Evolutionary conservation across 2,329 filamentous ascomycete genomes (phyloP).

Genomic region (Knufia petricola): DNA sequence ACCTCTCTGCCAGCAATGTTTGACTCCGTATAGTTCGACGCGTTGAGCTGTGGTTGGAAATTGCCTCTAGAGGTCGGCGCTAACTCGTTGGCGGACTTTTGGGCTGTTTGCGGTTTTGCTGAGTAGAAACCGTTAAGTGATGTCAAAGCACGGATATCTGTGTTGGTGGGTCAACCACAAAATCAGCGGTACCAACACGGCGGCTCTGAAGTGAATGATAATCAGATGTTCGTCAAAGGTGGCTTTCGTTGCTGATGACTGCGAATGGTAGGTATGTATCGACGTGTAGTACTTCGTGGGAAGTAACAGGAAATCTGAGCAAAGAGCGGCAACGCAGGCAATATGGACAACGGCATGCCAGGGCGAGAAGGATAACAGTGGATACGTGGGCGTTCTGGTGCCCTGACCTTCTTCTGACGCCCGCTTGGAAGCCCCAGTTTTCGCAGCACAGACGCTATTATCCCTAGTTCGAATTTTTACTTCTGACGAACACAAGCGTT

Average conservation of each 20-base stretch:
- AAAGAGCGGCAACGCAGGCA: slow-evolving; percentile 6
- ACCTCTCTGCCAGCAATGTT: neutral
- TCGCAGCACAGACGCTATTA: slow-evolving; percentile 4
- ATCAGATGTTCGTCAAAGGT: too few relatives aligned
- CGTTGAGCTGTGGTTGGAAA: neutral
- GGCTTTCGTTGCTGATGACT: neutral
- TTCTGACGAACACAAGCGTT: neutral
- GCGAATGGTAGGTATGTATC: neutral
- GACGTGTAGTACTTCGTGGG: neutral
- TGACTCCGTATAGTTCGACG: neutral
- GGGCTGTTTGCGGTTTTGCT: neutral
- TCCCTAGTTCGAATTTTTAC: neutral
- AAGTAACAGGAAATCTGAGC: neutral
- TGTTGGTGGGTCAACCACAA: neutral
- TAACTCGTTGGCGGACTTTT: neutral
- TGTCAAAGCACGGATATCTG: slow-evolving; percentile 1
- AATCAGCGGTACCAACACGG: neutral
- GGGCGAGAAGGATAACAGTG: slow-evolving; percentile 2
- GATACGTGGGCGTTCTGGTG: neutral
- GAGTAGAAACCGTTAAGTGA: neutral
- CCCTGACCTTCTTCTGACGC: neutral
- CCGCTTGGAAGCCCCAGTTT: neutral
- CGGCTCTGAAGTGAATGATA: too few relatives aligned
- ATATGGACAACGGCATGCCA: slow-evolving; percentile 8
- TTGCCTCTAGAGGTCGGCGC: slow-evolving; percentile 3